These are phyloP conservation scores for Holtermanniella nyarrowii DNA, from an alignment of 768 basidiomycete genomes.

Conservation along the genomic window DNA sequence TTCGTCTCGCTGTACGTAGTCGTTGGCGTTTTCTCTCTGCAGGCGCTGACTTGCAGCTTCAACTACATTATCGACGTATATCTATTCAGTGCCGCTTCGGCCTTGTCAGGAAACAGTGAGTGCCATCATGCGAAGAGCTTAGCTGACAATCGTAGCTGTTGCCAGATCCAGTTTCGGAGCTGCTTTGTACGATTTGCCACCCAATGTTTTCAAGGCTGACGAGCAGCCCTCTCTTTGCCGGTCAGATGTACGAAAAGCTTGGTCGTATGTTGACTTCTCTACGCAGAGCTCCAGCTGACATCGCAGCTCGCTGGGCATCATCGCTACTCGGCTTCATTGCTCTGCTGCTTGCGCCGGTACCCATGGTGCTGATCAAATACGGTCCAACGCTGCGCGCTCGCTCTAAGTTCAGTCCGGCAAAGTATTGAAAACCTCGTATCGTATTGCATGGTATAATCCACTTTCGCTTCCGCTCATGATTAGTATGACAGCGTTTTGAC, in stretches of 20 bases:
- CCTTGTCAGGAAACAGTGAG: conserved; percentile 40
- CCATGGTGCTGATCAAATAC: conserved; percentile 31
- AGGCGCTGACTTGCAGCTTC: conserved; percentile 1
- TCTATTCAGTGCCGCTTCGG: conserved; percentile 42
- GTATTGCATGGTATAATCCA: neutral
- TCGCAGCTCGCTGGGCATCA: conserved; percentile 39
- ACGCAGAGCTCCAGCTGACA: neutral
- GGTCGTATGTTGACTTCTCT: conserved; percentile 18
- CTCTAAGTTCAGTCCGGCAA: conserved; percentile 29
- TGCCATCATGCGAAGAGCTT: neutral
- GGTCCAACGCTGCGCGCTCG: conserved; percentile 28
- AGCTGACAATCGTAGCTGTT: conserved; percentile 16
- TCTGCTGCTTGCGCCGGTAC: conserved; percentile 35
- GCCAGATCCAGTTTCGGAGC: conserved; percentile 35
- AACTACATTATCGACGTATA: conserved; percentile 43
- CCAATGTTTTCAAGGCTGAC: neutral
- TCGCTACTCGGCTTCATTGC: conserved; percentile 41
- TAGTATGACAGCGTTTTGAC: conserved; percentile 64
- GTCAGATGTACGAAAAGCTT: conserved; percentile 42
- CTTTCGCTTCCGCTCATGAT: neutral
- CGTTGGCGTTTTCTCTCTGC: neutral
- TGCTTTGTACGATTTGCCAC: conserved; percentile 15
- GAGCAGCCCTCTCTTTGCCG: conserved; percentile 35
- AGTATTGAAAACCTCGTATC: conserved; percentile 5
- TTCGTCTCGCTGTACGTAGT: conserved; percentile 36